Base-by-base conservation (phyloP, 164 flowering plant species). In the Sedum album region DNA sequence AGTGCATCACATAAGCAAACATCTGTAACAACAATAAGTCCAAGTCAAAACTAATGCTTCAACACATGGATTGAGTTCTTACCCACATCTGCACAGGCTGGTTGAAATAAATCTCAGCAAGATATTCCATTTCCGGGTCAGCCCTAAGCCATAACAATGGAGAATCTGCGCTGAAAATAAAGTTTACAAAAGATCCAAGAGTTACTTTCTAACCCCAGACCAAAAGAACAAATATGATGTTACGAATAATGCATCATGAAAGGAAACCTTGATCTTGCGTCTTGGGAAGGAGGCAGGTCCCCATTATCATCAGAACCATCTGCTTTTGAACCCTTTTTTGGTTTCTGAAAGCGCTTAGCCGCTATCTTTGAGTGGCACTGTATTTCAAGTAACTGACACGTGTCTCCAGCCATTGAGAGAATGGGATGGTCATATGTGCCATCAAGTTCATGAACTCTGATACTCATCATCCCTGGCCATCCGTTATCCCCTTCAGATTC, bases 1-100 rank as follows among this genome's bases (percentile, higher is more conserved):
- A n/a, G 9, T 51, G 57, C 21, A 0, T 62, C 10, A 21, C 36
- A n/a, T 18, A 18, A 36, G 38, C 66, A 28, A n/a, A 62, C 41
- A 30, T 31, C 20, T 8, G 30, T 62, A 31, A 36, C 26, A 62
- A 10, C 3, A n/a, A 62, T 18, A 30, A 61, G 1, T 62, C 23
- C 23, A 21, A 30, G 14, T 31, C 21, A 11, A 39, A 41, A 39
- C 20, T 38, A 20, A 42, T 42, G 26, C 49, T 23, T 28, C 18
- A 11, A 13, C 18, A 33, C 21, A 21, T 30, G 44, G 35, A n/a
- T 36, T 20, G 42, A 51, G 46, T 67, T 70, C 98, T 84, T 90
- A 91, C 98, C 98, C 98, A 94, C 98, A 94, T 94, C 82, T 91
- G 97, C 31, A 88, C 80, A 69, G 98, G 93, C 78, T 94, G 97